Percentiles rank a stretch among this genome's conserved stretches.
Conservation (phyloP, 306 rosid genomes). For the Elaeagnus macrophylla region DNA sequence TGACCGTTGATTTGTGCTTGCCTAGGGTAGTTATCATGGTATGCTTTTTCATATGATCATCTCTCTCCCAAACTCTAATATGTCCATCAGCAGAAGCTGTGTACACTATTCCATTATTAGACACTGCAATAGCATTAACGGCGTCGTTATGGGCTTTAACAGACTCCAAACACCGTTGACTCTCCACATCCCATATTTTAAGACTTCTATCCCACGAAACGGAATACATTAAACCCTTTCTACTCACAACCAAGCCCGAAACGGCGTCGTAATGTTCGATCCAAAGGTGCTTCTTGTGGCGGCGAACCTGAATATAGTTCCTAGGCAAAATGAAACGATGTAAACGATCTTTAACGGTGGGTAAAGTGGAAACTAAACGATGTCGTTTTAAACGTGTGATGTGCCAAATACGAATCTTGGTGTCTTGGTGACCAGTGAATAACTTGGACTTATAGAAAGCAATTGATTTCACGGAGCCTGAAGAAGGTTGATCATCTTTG, state of each 20-base stretch:
- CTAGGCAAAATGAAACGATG: conserved; percentile 33
- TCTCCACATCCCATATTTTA: conserved; percentile 42
- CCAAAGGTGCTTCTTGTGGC: conserved; percentile 45
- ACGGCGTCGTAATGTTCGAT: conserved; percentile 54
- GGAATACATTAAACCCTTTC: conserved; percentile 29
- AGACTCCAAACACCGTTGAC: conserved; percentile 42
- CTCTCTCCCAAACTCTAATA: conserved; percentile 48
- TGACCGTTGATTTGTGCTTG: conserved; percentile 19
- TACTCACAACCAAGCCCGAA: conserved; percentile 31
- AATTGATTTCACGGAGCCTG: conserved; percentile 57
- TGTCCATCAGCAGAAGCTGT: conserved; percentile 53
- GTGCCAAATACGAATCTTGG: conserved; percentile 52
- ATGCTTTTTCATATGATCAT: conserved; percentile 10
- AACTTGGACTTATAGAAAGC: conserved; percentile 26
- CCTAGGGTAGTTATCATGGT: background rate
- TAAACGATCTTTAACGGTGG: conserved; percentile 41
- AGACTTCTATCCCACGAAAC: conserved; percentile 60
- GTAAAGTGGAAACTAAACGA: conserved; percentile 41
- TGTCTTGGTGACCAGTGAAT: conserved; percentile 65
- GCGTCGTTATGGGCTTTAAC: conserved; percentile 57
- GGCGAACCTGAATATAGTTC: conserved; percentile 40
- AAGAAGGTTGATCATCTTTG: conserved; percentile 21
- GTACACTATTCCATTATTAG: conserved; percentile 35
- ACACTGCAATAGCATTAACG: conserved; percentile 43
- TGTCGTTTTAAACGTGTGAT: conserved; percentile 25